Percentiles rank a stretch among this genome's conserved stretches.
Evolutionary conservation across 805 yeast species (phyloP).

Genomic region (Kazachstania psychrophila): DNA sequence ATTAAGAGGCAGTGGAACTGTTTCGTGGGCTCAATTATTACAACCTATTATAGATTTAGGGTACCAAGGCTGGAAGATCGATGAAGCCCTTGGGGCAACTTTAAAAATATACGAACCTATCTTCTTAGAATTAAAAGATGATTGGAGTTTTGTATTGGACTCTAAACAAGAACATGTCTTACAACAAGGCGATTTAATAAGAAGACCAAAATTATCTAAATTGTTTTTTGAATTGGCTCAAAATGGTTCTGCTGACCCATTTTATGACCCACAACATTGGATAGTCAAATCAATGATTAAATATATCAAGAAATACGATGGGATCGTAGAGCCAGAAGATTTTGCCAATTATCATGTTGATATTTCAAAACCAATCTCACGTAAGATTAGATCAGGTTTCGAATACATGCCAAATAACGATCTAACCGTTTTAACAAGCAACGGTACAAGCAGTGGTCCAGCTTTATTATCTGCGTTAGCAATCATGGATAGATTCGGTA

Average conservation of each 20-base stretch:
- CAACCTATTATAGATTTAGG: slow-evolving; percentile 66
- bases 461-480: slow-evolving; percentile 70
- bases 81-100: slow-evolving; percentile 37
- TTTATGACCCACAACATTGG: slow-evolving; percentile 76
- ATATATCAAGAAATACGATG: slow-evolving; percentile 47
- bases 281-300: slow-evolving; percentile 53
- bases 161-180: slow-evolving; percentile 30
- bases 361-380: slow-evolving; percentile 31
- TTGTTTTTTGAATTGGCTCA: slow-evolving; percentile 60
- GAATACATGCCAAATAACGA: slow-evolving; percentile 31
- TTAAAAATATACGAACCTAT: slow-evolving; percentile 32
- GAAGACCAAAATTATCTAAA: slow-evolving; percentile 52
- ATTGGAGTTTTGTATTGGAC: slow-evolving; percentile 51
- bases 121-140: slow-evolving; percentile 27
- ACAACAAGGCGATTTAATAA: slow-evolving; percentile 49
- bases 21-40: slow-evolving; percentile 64
- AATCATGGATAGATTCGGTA: slow-evolving; percentile 43
- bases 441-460: slow-evolving; percentile 77
- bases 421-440: slow-evolving; percentile 45
- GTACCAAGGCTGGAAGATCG: slow-evolving; percentile 53
- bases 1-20: slow-evolving; percentile 59
- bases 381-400: slow-evolving; percentile 20
- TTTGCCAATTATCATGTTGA: slow-evolving; percentile 51
- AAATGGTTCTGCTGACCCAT: slow-evolving; percentile 69
- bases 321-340: slow-evolving; percentile 58